Evolutionary conservation across 2,329 filamentous ascomycete species (phyloP), one percentile per base, ranked within the genome.

Genomic region (Pseudocercospora macadamiae): DNA sequence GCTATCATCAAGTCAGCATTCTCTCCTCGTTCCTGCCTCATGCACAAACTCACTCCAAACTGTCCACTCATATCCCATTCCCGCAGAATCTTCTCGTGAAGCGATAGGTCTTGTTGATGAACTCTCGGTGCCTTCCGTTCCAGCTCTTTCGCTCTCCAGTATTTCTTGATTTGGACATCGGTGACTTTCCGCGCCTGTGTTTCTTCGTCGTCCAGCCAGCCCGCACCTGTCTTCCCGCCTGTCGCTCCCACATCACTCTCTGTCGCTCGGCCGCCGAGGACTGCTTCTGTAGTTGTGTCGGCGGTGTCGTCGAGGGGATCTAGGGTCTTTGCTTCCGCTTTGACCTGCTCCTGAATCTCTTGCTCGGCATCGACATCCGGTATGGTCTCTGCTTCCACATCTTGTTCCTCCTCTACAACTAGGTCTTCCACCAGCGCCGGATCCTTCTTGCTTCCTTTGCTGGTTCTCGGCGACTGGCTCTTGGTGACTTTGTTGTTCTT

Each of bases 61-160:
- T 96, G 90, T 60, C 85, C 90, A 70, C 88, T 95, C 65, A 96
- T 89, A 73, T 99, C 95, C 76, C 95, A 99, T 73, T 96, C 90
- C 63, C 93, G 82, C 69, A 97, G 76, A 23, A 97, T 86, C 80
- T 93, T 96, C 81, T 97, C 93, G 56, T 89, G 82, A 45, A 89
- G 66, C 9, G 80, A 83, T 66, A 97, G 72, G 2, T 82, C 87
- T 68, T 88, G 76, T 76, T 96, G 91, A 70, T 97, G 95, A 32
- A 96, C 86, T 67, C 89, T 79, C 39, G 84, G 83, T 16, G 90
- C 85, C 59, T 81, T 82, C 66, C 91, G 82, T 68, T 86, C 82
- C 37, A 79, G 78, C 78, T 96, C 91, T 65, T 93, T 85, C 9
- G 75, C 75, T 64, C 79, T 80, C 92, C 92, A 97, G 73, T 96